phyloP scores from a whole-genome alignment of 164 flowering plant genomes.

The Brasenia schreberi region DNA sequence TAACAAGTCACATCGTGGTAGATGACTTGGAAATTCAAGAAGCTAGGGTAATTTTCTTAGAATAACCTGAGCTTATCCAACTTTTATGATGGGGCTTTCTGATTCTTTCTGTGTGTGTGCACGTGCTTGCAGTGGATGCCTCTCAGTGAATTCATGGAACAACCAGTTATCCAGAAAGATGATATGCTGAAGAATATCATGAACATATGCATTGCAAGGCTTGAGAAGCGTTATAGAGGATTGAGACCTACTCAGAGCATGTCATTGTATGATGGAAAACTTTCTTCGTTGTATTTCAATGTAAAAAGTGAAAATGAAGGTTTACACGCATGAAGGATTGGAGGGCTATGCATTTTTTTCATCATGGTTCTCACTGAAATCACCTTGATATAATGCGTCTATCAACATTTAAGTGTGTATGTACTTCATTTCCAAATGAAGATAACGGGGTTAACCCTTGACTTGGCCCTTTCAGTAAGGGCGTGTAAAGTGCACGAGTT shows the following conservation, averaged over 20 bases:
- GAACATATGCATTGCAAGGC: slow-evolving; percentile 58
- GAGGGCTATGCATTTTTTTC: neutral
- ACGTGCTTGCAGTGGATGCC: slow-evolving; percentile 79
- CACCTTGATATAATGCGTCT: neutral
- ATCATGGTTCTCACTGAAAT: neutral
- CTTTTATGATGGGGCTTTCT: neutral
- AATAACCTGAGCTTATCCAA: neutral
- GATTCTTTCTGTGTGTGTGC: neutral
- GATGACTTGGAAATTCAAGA: slow-evolving; percentile 71
- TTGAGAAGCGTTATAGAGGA: slow-evolving; percentile 60
- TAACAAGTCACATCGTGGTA: slow-evolving; percentile 41
- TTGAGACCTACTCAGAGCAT: slow-evolving; percentile 36
- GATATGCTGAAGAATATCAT: slow-evolving; percentile 64
- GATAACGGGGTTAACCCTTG: no score
- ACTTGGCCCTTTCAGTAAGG: no score
- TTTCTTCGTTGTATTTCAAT: slow-evolving; percentile 64
- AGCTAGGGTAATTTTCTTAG: slow-evolving; percentile 50
- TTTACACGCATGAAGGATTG: neutral
- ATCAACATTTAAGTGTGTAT: no score
- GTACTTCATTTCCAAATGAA: no score
- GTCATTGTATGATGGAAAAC: slow-evolving; percentile 62
- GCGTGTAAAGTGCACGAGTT: no score
- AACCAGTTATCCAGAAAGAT: slow-evolving; percentile 48
- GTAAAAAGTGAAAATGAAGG: slow-evolving; percentile 3
- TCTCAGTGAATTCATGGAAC: slow-evolving; percentile 55